Evolutionary conservation across 164 flowering plant species (phyloP).

Genomic region (Sextonia rubra): DNA sequence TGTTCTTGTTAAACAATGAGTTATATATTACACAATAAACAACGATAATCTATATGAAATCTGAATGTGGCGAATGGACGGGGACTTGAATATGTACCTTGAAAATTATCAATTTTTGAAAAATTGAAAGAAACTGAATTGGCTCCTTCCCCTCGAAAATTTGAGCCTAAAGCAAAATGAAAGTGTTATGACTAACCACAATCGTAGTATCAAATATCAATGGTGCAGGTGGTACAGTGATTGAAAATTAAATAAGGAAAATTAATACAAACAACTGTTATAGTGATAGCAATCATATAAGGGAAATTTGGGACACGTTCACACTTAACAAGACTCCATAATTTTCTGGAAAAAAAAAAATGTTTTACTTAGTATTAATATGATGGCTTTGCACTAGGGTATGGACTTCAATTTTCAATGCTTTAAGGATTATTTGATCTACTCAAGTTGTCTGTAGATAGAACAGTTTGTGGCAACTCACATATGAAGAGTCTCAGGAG

Average conservation of each 20-base stretch:
- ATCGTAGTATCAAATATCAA: too few species aligned
- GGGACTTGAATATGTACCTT: slow-evolving; percentile 41
- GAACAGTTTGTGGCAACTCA: too few species aligned
- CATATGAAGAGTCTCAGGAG: too few species aligned
- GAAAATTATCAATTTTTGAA: slow-evolving; percentile 49
- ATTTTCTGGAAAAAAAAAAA: slow-evolving; percentile 2
- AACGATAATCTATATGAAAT: neutral
- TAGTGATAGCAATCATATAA: neutral
- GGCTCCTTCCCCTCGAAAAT: slow-evolving; percentile 59
- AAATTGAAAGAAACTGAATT: slow-evolving; percentile 45
- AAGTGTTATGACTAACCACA: slow-evolving; percentile 1
- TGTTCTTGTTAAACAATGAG: neutral
- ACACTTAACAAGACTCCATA: neutral
- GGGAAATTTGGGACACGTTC: neutral
- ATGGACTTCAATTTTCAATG: too few species aligned
- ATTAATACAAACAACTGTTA: neutral
- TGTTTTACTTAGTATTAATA: neutral
- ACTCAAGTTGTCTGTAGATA: too few species aligned
- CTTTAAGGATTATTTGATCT: too few species aligned
- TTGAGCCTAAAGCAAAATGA: slow-evolving; percentile 46
- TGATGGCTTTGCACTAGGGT: too few species aligned
- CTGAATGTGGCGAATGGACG: neutral
- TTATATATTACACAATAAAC: neutral
- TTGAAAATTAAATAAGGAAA: neutral
- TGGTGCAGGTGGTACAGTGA: neutral